Percentiles rank a stretch among this genome's conserved stretches.
Evolutionary conservation across 148 eudicot species (phyloP).

Genomic region (Rhododendron simsii): DNA sequence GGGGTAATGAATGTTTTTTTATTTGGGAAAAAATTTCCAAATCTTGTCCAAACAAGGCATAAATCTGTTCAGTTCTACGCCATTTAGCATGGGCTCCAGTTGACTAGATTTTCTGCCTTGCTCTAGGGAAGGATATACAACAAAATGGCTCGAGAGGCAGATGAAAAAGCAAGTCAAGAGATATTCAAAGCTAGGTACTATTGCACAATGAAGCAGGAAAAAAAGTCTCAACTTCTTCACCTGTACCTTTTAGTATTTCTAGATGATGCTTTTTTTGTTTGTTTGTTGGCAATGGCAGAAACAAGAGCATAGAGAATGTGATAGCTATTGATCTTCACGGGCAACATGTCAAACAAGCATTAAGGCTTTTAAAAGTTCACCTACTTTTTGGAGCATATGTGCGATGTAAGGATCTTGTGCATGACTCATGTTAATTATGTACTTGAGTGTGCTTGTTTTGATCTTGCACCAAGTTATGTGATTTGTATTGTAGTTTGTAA

Average conservation of each 20-base stretch:
- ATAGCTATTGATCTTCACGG: slow-evolving; percentile 97
- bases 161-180: slow-evolving; percentile 92
- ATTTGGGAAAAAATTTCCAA: too few species aligned
- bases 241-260: not conserved
- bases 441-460: not conserved
- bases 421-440: slow-evolving; percentile 3
- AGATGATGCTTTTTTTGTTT: not conserved
- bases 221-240: not conserved
- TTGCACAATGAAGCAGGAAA: not conserved
- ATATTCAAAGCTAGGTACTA: slow-evolving; percentile 81
- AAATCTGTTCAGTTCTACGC: not conserved
- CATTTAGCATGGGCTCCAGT: not conserved
- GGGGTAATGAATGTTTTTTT: too few species aligned
- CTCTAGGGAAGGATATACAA: slow-evolving; percentile 58
- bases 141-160: slow-evolving; percentile 78
- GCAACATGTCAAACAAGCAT: slow-evolving; percentile 91
- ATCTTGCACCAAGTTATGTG: not conserved
- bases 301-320: slow-evolving; percentile 68
- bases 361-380: slow-evolving; percentile 90
- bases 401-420: slow-evolving; percentile 55
- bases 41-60: too few species aligned
- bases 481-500: not conserved
- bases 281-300: slow-evolving; percentile 42
- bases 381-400: slow-evolving; percentile 82
- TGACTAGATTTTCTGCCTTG: slow-evolving; percentile 15